Evolutionary conservation across 179 eudicot genomes (phyloP).

Genomic region (Drosera spatulata): DNA sequence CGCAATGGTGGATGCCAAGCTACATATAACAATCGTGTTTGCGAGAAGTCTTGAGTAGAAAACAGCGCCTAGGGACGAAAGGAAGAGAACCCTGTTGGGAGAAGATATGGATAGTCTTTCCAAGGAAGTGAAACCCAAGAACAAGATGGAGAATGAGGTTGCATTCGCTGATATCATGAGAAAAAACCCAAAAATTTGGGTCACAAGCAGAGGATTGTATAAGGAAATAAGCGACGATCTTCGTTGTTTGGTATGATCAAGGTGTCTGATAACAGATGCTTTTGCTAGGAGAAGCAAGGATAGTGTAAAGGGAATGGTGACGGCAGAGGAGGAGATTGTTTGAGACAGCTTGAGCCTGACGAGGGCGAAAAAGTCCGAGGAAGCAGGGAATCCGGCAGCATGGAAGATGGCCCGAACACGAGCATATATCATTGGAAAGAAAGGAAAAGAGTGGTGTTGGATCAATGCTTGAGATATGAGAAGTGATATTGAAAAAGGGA

Average conservation of each 20-base stretch:
- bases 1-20: conserved; percentile 35
- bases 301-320: conserved; percentile 52
- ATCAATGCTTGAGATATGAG: conserved; percentile 35
- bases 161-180: conserved; percentile 54
- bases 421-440: conserved; percentile 18
- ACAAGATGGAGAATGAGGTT: conserved; percentile 34
- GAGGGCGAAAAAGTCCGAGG: conserved; percentile 30
- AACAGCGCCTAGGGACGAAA: conserved; percentile 28
- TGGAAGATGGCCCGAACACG: conserved; percentile 28
- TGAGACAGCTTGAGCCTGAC: conserved; percentile 67
- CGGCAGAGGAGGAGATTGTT: conserved; percentile 34
- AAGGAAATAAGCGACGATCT: conserved; percentile 10
- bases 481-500: conserved; percentile 44
- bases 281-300: conserved; percentile 66
- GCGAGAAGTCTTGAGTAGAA: conserved; percentile 4
- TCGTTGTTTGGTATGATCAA: conserved; percentile 7
- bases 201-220: conserved; percentile 32
- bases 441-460: conserved; percentile 12
- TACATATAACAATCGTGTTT: conserved; percentile 44
- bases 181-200: conserved; percentile 51
- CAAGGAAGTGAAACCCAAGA: conserved; percentile 27
- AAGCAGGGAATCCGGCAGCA: conserved; percentile 33
- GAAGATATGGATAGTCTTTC: conserved; percentile 22
- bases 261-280: conserved; percentile 32
- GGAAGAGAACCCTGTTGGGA: conserved; percentile 18